Conservation (phyloP, 129 eudicot genomes). For the Arctium minus region DNA sequence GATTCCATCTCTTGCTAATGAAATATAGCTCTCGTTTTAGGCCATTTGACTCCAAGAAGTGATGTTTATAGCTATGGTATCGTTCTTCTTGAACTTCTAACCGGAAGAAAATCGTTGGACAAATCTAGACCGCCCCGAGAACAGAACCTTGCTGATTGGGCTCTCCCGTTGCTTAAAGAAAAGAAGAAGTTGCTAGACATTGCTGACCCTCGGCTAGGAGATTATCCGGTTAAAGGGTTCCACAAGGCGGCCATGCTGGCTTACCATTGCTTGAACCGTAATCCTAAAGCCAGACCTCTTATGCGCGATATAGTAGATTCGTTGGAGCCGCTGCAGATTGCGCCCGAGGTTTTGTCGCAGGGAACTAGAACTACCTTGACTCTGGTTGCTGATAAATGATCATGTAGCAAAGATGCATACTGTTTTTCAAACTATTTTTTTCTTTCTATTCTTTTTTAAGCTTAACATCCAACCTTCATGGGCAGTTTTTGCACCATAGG, state of each 20-base stretch:
- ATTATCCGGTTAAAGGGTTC: conserved; percentile 81
- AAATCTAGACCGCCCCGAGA: conserved; percentile 80
- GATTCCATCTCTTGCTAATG: conserved; percentile 7
- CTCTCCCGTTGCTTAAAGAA: conserved; percentile 77
- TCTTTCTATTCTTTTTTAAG: conserved; percentile 1
- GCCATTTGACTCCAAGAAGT: conserved; percentile 85
- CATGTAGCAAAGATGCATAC: conserved; percentile 26
- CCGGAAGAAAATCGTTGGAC: conserved; percentile 92
- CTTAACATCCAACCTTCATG: conserved; percentile 15
- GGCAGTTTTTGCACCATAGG: conserved; percentile 12
- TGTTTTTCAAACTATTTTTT: conserved; percentile 7
- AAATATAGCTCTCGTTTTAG: conserved; percentile 23
- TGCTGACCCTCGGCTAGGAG: conserved; percentile 81
- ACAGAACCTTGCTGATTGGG: conserved; percentile 97
- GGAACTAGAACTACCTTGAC: conserved; percentile 33
- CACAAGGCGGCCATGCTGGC: conserved; percentile 95
- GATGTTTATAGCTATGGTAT: conserved; percentile 96
- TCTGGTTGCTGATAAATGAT: conserved; percentile 36
- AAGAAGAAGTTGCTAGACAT: conserved; percentile 75
- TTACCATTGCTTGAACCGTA: conserved; percentile 92
- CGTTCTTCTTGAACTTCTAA: conserved; percentile 84
- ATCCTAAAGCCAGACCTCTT: conserved; percentile 91
- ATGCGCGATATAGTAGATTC: conserved; percentile 98
- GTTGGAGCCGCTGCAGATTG: conserved; percentile 80
- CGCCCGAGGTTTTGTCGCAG: conserved; percentile 23